phyloP scores from a whole-genome alignment of 2,329 filamentous ascomycete species.

The Lomentospora prolificans region DNA sequence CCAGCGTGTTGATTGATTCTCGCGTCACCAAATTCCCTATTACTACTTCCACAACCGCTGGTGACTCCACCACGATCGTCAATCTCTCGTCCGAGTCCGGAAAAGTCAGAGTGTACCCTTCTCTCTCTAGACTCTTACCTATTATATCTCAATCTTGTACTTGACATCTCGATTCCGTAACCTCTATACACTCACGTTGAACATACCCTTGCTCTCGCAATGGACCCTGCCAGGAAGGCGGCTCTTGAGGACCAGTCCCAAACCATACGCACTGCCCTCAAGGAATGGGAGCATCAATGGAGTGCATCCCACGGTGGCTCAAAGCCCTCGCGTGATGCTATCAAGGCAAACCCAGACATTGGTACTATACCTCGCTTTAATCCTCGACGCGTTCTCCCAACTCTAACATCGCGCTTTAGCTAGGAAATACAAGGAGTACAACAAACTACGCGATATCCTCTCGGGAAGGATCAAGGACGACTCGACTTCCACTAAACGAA shows the following conservation, averaged over 20 bases:
- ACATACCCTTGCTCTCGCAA: conserved; percentile 17
- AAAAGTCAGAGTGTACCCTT: not conserved
- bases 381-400: not conserved
- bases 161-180: not conserved
- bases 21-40: too few relatives aligned
- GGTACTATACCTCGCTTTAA: conserved; percentile 32
- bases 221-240: conserved; percentile 36
- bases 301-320: conserved; percentile 49
- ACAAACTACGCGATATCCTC: conserved; percentile 51
- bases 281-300: conserved; percentile 65
- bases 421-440: conserved; percentile 75
- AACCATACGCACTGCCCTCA: conserved; percentile 57
- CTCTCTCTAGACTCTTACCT: not conserved
- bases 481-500: conserved; percentile 30
- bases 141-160: too few relatives aligned
- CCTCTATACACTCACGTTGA: not conserved
- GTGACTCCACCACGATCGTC: too few relatives aligned
- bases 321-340: conserved; percentile 65
- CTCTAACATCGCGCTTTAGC: conserved; percentile 5
- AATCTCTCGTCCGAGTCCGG: too few relatives aligned
- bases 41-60: too few relatives aligned
- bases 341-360: conserved; percentile 63
- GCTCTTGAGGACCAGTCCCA: conserved; percentile 40
- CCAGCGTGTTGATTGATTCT: too few relatives aligned
- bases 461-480: conserved; percentile 39